A percentile compares a stretch with the other conserved stretches of the same genome.
Conservation (phyloP, 176 grass and related monocot genomes). For the Stipa capillata region DNA sequence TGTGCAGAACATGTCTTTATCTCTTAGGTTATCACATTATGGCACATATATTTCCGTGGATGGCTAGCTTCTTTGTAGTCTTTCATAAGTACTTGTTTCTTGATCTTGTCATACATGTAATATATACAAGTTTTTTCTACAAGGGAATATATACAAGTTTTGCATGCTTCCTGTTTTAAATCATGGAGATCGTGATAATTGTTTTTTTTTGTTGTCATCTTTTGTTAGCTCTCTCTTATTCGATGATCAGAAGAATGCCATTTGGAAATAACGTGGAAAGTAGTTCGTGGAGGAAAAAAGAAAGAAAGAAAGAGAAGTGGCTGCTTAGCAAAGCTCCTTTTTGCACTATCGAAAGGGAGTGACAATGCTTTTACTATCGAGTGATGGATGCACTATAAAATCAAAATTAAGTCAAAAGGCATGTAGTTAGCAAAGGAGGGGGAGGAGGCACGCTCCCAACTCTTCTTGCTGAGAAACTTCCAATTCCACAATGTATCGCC, state of each 20-base stretch:
- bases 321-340: slow-evolving; percentile 40
- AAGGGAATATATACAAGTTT: too few relatives aligned
- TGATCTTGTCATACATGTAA: not conserved
- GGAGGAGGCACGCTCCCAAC: not conserved
- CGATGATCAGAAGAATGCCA: not conserved
- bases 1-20: not conserved
- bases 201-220: not conserved
- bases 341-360: not conserved
- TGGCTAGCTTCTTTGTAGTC: not conserved
- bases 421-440: not conserved
- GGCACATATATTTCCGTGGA: not conserved
- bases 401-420: slow-evolving; percentile 25
- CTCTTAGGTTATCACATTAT: not conserved
- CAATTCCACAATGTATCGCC: not conserved
- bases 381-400: slow-evolving; percentile 4
- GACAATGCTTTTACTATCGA: slow-evolving; percentile 14
- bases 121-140: too few relatives aligned
- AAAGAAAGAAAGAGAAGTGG: not conserved
- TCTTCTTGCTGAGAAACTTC: slow-evolving; percentile 16
- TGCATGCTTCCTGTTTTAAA: too few relatives aligned
- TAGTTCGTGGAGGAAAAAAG: not conserved
- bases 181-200: not conserved
- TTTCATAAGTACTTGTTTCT: not conserved
- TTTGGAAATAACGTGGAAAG: not conserved
- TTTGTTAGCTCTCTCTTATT: not conserved